phyloP scores from a whole-genome alignment of 768 basidiomycete species.

The Hemileccinum impolitum region DNA sequence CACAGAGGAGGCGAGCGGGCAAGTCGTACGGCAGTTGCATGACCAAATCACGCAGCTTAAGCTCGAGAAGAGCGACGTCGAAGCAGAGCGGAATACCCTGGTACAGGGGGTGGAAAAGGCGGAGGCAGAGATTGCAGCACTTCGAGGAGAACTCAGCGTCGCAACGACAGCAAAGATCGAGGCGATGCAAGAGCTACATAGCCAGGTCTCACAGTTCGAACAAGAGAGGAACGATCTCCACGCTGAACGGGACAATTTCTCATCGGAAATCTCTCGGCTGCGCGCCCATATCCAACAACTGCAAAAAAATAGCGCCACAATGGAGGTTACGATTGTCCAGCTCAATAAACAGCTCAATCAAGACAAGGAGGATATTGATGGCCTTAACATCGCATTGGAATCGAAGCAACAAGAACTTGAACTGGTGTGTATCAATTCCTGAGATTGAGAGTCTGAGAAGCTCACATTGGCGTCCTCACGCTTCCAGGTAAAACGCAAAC shows the following conservation, averaged over 20 bases:
- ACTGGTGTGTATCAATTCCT: constrained; percentile 50
- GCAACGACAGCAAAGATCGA: constrained; percentile 40
- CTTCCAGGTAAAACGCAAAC: constrained; percentile 60
- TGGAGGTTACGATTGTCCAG: constrained; percentile 77
- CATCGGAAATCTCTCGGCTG: constrained; percentile 58
- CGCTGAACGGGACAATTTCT: constrained; percentile 29
- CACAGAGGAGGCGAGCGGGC: constrained; percentile 41
- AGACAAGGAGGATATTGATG: constrained; percentile 73
- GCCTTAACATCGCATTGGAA: constrained; percentile 89
- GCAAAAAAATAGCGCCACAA: constrained; percentile 79
- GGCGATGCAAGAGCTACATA: constrained; percentile 28
- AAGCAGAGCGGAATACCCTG: constrained; percentile 36
- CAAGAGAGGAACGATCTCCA: constrained; percentile 56
- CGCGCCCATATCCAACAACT: constrained; percentile 63
- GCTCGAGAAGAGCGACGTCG: constrained; percentile 51
- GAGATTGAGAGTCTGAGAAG: neutral
- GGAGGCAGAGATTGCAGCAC: constrained; percentile 17
- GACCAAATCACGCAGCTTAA: constrained; percentile 11
- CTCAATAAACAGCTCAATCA: constrained; percentile 61
- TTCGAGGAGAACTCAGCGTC: constrained; percentile 44
- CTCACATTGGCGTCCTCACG: neutral
- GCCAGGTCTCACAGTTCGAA: constrained; percentile 9
- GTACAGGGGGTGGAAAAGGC: constrained; percentile 42
- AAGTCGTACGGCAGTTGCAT: constrained; percentile 27
- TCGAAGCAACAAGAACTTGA: constrained; percentile 95